These are phyloP conservation scores for Amphibolis antarctica DNA, from an alignment of 106 monocot species.

Conservation along the genomic window DNA sequence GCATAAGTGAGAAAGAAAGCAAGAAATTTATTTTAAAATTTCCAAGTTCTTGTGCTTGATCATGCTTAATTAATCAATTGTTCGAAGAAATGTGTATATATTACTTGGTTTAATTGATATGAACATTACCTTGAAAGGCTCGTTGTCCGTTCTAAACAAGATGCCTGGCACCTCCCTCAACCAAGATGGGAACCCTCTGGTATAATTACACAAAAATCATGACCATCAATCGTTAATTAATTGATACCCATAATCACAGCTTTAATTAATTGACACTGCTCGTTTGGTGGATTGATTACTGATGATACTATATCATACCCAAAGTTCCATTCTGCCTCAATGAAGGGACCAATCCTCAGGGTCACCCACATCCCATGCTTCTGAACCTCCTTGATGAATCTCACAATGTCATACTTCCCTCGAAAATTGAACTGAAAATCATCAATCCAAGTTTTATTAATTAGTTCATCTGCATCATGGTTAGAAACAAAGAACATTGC, in stretches of 20 bases:
- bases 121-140: slow-evolving; percentile 75
- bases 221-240: no score
- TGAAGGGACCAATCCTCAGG: slow-evolving; percentile 83
- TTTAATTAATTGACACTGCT: no score
- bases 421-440: slow-evolving; percentile 56
- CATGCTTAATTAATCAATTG: no score
- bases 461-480: no score
- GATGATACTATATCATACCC: no score
- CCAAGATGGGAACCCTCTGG: slow-evolving; percentile 88
- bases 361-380: slow-evolving; percentile 65
- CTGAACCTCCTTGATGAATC: slow-evolving; percentile 63
- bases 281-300: no score
- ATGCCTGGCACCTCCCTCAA: slow-evolving; percentile 69
- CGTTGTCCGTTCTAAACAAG: slow-evolving; percentile 68
- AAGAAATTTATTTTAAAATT: no score
- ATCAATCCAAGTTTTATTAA: no score
- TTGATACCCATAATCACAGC: no score
- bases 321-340: slow-evolving; percentile 90
- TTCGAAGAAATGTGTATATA: not conserved
- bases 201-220: not conserved
- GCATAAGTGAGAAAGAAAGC: not conserved
- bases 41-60: no score
- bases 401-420: slow-evolving; percentile 68
- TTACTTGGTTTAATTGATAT: no score
- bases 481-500: no score